These are phyloP conservation scores for Mimosa pudica DNA, from an alignment of 306 rosid species.

Conservation along the genomic window DNA sequence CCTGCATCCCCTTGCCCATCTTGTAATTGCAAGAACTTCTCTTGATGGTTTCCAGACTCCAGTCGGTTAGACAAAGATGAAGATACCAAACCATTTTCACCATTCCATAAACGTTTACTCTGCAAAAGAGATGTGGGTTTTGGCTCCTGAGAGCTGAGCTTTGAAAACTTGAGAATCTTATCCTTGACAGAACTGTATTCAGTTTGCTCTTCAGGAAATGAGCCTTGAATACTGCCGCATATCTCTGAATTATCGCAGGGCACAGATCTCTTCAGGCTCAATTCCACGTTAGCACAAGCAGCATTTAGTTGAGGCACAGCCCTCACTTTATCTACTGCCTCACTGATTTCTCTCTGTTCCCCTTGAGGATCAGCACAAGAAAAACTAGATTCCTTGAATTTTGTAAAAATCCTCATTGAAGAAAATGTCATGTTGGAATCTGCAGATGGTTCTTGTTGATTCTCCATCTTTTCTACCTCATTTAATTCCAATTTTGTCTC, in stretches of 20 bases:
- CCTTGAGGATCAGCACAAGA: slow-evolving; percentile 37
- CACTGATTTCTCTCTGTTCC: slow-evolving; percentile 43
- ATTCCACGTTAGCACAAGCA: slow-evolving; percentile 40
- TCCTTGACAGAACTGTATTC: slow-evolving; percentile 41
- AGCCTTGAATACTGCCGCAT: slow-evolving; percentile 34
- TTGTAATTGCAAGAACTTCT: slow-evolving; percentile 33
- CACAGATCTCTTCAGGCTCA: slow-evolving; percentile 17
- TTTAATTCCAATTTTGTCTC: slow-evolving; percentile 39
- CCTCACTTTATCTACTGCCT: slow-evolving; percentile 38
- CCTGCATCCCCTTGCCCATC: slow-evolving; percentile 40
- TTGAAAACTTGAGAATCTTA: slow-evolving; percentile 40
- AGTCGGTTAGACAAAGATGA: slow-evolving; percentile 42
- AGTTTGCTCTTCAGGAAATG: slow-evolving; percentile 37
- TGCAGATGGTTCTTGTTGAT: slow-evolving; percentile 39
- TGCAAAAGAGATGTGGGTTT: slow-evolving; percentile 39
- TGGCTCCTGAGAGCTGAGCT: slow-evolving; percentile 35
- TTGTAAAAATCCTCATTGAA: slow-evolving; percentile 35
- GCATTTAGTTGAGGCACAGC: slow-evolving; percentile 42
- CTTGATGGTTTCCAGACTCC: slow-evolving; percentile 38
- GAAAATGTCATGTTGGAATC: slow-evolving; percentile 33
- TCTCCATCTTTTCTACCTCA: slow-evolving; percentile 40
- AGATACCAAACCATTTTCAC: slow-evolving; percentile 34
- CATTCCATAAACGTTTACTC: slow-evolving; percentile 35
- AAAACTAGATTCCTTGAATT: slow-evolving; percentile 43
- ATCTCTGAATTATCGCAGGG: slow-evolving; percentile 32